phyloP scores from a whole-genome alignment of 2,329 filamentous ascomycete species.

The Huntiella bhutanensis region DNA sequence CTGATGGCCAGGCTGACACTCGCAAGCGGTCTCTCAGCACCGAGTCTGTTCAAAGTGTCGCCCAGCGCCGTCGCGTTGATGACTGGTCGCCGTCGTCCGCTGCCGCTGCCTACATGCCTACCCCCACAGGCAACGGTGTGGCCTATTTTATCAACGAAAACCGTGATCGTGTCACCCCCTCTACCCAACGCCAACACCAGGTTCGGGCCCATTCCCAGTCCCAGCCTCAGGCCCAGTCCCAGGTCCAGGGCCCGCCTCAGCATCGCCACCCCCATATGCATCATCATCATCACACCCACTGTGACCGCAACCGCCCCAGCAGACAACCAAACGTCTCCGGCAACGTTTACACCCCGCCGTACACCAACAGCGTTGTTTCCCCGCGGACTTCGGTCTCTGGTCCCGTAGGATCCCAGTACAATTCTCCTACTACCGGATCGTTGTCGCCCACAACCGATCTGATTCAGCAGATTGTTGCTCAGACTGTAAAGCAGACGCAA shows the following conservation, averaged over 20 bases:
- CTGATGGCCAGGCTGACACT: not conserved
- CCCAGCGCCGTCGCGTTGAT: slow-evolving; percentile 7
- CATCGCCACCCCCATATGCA: not conserved
- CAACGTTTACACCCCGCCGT: slow-evolving; percentile 1
- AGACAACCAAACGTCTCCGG: not conserved
- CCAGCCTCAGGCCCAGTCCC: not conserved
- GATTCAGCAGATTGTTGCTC: slow-evolving; percentile 18
- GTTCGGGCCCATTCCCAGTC: not conserved
- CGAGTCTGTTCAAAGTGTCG: not conserved
- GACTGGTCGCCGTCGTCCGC: not conserved
- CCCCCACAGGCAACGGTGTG: not conserved
- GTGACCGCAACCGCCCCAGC: not conserved
- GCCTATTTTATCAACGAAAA: not conserved
- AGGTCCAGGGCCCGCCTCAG: not conserved
- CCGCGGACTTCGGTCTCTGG: slow-evolving; percentile 3
- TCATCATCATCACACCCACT: not conserved
- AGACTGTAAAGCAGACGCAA: slow-evolving; percentile 22
- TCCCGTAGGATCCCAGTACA: not conserved
- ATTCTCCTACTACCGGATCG: not conserved
- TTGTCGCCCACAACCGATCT: not conserved
- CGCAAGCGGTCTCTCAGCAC: slow-evolving; percentile 8
- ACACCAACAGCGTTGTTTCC: slow-evolving; percentile 2
- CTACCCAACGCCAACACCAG: not conserved
- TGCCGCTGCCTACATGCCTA: not conserved
- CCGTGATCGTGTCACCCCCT: not conserved